A percentile compares a stretch with the other conserved stretches of the same genome.
Conservation (phyloP, 768 basidiomycete genomes). For the Suillus paluster region DNA sequence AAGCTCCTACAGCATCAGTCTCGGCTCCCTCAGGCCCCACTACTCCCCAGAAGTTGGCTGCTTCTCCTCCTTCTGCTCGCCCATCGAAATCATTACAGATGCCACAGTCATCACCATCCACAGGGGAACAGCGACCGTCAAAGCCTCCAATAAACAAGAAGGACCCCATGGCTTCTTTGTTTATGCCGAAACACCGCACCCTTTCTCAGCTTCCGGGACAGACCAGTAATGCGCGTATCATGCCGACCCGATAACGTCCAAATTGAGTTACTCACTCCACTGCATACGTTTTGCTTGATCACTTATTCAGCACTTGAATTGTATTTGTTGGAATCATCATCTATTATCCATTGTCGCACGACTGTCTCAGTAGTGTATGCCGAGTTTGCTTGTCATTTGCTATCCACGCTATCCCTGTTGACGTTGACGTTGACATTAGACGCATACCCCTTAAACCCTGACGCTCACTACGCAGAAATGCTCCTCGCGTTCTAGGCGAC, state of each 20-base stretch:
- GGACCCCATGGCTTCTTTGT: constrained; percentile 63
- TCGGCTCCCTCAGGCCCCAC: constrained; percentile 9
- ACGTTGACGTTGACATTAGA: not conserved
- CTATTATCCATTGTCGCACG: not conserved
- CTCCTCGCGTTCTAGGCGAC: not conserved
- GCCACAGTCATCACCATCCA: constrained; percentile 21
- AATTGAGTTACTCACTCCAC: too few species aligned
- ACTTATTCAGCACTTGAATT: not conserved
- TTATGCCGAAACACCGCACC: constrained; percentile 78
- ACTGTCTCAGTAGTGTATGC: not conserved
- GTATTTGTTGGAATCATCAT: not conserved
- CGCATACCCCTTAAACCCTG: not conserved
- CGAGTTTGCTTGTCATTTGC: not conserved
- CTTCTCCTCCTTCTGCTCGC: constrained; percentile 35
- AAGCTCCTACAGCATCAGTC: not conserved
- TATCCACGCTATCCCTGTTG: not conserved
- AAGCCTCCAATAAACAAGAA: constrained; percentile 54
- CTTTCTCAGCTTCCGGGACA: constrained; percentile 56
- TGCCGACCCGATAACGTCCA: constrained; percentile 23
- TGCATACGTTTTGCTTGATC: not conserved
- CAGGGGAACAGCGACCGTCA: constrained; percentile 34
- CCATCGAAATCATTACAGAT: constrained; percentile 13
- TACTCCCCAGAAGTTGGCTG: constrained; percentile 18
- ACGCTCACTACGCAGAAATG: not conserved
- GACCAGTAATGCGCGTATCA: constrained; percentile 22